A percentile compares a stretch with the other conserved stretches of the same genome.
These are phyloP conservation scores for Phaseolus coccineus DNA, from an alignment of 331 rosid species.

Conservation along the genomic window DNA sequence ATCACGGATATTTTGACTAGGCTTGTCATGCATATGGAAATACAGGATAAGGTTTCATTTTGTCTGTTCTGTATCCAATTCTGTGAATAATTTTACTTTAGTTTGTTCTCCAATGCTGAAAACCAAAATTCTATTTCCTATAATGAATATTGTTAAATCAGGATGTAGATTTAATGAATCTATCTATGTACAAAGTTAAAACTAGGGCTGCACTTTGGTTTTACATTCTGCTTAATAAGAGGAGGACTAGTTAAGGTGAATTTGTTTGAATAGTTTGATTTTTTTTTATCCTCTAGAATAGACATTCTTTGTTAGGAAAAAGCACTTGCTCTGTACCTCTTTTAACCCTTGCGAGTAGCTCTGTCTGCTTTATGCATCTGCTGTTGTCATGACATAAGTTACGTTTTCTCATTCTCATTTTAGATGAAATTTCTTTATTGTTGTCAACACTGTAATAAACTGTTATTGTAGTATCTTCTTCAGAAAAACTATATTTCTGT, in stretches of 20 bases:
- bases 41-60: constrained; percentile 75
- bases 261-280: background rate
- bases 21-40: constrained; percentile 63
- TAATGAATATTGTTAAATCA: background rate
- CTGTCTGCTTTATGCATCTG: background rate
- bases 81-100: constrained; percentile 2
- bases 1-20: constrained; percentile 61
- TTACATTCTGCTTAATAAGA: constrained; percentile 5
- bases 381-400: background rate
- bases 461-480: background rate
- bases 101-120: constrained; percentile 30
- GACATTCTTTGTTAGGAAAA: constrained; percentile 23
- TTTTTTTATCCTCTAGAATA: background rate
- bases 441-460: background rate
- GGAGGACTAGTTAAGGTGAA: constrained; percentile 13
- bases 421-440: constrained; percentile 13
- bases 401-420: background rate
- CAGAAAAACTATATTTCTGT: background rate
- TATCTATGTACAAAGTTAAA: background rate
- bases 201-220: background rate
- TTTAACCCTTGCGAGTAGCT: constrained; percentile 1
- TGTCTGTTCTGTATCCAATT: background rate
- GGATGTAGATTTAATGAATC: background rate
- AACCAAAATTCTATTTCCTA: constrained; percentile 19
- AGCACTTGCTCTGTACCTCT: background rate